Evolutionary conservation across 2,329 filamentous ascomycete species (phyloP), one percentile per base, ranked within the genome.

Genomic region (Ceratocystis smalleyi): DNA sequence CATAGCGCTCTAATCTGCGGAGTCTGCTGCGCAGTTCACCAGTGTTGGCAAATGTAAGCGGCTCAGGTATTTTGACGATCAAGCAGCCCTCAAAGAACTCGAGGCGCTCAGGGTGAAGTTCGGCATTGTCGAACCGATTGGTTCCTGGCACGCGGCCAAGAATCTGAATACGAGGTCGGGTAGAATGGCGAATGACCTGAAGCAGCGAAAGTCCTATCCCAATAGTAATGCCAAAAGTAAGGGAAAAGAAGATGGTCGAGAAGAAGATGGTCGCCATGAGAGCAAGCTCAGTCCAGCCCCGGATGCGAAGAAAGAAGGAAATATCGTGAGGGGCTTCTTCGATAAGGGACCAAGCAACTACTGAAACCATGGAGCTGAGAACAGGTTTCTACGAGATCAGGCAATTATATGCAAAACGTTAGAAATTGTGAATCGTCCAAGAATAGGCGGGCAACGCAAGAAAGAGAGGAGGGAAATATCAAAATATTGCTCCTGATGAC

Each of bases 41-140:
- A 0, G 94, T 97, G 73, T 99, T 99, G 71, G 92, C 92, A 73
- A 99, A 99, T 0, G 92, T 97, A 61, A 99, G 78, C 0, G 94
- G 94, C 72, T 99, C 94, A 0, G 94, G 92, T 64, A 99, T 97
- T 78, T 97, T 97, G 70, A 97, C 90, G 67, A 99, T 96, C 8
- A 99, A 78, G 67, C 89, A 95, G 17, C 92, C 89, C 68, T 96
- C 91, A 63, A 96, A 82, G 70, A 95, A 91, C 72, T 97, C 92
- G 2, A 97, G 79, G 32, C 81, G 80, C 55, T 87, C 84, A 0
- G 86, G 82, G 64, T 88, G 82, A 0, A 86, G 77, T 70, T 86
- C 91, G 1, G 91, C 91, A 70, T 95, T 95, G 68, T 92, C 89
- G 70, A 95, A 96, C 4, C 83, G 84, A 68, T 87, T 83, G 0